These are phyloP conservation scores for Zymoseptoria crescenta DNA, from an alignment of 2,329 filamentous ascomycete genomes.

Conservation along the genomic window DNA sequence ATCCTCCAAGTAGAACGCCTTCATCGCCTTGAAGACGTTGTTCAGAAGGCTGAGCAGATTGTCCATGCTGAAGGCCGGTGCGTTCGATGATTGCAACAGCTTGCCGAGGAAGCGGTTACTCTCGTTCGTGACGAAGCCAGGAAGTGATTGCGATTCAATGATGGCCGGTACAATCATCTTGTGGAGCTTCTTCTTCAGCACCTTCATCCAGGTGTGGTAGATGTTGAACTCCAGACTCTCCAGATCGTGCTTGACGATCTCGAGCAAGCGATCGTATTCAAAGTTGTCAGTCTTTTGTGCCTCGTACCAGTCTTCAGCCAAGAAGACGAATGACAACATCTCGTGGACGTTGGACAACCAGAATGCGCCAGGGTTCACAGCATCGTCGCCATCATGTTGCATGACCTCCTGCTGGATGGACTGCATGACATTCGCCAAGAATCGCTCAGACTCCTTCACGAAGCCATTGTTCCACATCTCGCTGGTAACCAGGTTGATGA, in stretches of 20 bases:
- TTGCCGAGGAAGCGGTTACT: conserved; percentile 98
- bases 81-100: conserved; percentile 79
- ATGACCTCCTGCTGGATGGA: conserved; percentile 99
- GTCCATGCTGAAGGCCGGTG: conserved; percentile 98
- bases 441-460: conserved; percentile 97
- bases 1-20: conserved; percentile 94
- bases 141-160: conserved; percentile 96
- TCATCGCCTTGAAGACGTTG: conserved; percentile 97
- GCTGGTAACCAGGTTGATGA: conserved; percentile 97
- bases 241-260: conserved; percentile 98
- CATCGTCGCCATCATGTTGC: conserved; percentile 95
- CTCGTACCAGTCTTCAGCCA: conserved; percentile 99
- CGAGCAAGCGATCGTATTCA: conserved; percentile 92
- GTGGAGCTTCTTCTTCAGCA: conserved; percentile 96
- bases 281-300: conserved; percentile 99
- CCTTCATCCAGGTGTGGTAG: conserved; percentile 99
- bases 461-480: conserved; percentile 99
- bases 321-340: conserved; percentile 98
- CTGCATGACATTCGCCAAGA: conserved; percentile 99
- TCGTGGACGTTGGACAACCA: conserved; percentile 99
- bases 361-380: conserved; percentile 94
- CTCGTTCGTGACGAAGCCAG: conserved; percentile 97
- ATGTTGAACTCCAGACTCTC: conserved; percentile 99
- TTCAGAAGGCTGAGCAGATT: conserved; percentile 92
- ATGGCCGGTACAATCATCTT: conserved; percentile 99